Conservation (phyloP, 805 yeast species). For the Saccharomycopsis guyanensis region DNA sequence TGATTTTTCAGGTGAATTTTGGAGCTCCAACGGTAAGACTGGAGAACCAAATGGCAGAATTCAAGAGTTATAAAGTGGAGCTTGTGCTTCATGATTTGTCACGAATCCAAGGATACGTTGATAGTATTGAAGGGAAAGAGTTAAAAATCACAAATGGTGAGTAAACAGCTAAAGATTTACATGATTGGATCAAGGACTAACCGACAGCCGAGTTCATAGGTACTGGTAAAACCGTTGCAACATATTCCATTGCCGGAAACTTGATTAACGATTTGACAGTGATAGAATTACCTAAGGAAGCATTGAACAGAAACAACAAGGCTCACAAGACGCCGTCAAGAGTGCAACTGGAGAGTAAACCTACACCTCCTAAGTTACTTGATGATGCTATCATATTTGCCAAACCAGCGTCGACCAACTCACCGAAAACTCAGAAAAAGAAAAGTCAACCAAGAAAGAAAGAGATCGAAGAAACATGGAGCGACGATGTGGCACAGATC, state of each 20-base stretch:
- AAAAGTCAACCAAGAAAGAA: conserved; percentile 21
- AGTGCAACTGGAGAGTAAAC: no score
- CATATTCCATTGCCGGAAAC: conserved; percentile 27
- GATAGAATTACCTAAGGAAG: conserved; percentile 38
- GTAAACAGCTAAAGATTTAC: no score
- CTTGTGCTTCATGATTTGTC: conserved; percentile 36
- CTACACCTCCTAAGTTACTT: conserved; percentile 7
- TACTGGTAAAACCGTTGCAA: conserved; percentile 17
- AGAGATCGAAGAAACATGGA: conserved; percentile 39
- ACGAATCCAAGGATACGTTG: conserved; percentile 34
- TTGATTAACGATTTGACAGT: conserved; percentile 50
- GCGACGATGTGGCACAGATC: conserved; percentile 41
- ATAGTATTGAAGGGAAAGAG: conserved; percentile 34
- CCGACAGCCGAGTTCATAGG: conserved; percentile 15
- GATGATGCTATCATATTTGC: conserved; percentile 30
- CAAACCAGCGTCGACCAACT: conserved; percentile 12
- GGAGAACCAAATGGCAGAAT: conserved; percentile 23
- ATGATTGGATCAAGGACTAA: no score
- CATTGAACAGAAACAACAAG: conserved; percentile 16
- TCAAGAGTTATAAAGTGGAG: conserved; percentile 40
- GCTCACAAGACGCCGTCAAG: neutral
- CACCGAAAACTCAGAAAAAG: conserved; percentile 18
- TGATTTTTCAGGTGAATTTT: no score
- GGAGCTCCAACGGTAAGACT: no score
- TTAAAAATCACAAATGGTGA: conserved; percentile 33